Conservation (phyloP, 768 basidiomycete genomes). For the Suillus tomentosus region DNA sequence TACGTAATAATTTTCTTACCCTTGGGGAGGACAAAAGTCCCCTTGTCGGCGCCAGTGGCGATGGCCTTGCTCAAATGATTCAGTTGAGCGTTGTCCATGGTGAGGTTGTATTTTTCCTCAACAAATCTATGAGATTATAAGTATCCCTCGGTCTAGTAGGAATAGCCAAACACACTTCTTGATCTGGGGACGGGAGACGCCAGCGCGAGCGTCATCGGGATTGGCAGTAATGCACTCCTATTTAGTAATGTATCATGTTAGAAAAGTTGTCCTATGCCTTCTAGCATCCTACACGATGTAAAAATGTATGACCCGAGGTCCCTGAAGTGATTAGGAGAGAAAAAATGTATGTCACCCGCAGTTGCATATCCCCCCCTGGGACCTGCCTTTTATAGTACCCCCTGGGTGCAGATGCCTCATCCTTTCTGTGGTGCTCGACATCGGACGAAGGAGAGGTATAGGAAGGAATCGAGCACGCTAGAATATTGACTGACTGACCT, state of each 20-base stretch:
- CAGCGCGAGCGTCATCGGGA: conserved; percentile 75
- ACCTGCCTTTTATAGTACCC: conserved; percentile 43
- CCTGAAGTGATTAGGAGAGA: neutral
- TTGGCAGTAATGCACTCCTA: conserved; percentile 82
- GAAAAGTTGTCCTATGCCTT: neutral
- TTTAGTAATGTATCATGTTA: conserved; percentile 13
- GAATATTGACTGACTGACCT: conserved; percentile 46
- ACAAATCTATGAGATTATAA: conserved; percentile 59
- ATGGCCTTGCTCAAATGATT: conserved; percentile 83
- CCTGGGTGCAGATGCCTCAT: conserved; percentile 7
- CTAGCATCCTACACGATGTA: neutral
- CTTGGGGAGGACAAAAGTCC: conserved; percentile 85
- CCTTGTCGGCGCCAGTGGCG: conserved; percentile 77
- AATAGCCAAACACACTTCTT: conserved; percentile 70
- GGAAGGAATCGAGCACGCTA: conserved; percentile 16
- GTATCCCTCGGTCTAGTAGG: conserved; percentile 20
- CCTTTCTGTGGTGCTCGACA: conserved; percentile 12
- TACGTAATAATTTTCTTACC: conserved; percentile 44
- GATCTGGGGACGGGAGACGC: conserved; percentile 89
- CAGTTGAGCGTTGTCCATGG: conserved; percentile 76
- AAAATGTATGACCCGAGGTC: neutral
- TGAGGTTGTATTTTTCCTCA: conserved; percentile 79
- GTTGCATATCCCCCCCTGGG: conserved; percentile 33
- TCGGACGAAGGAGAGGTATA: conserved; percentile 17
- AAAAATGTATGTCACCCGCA: conserved; percentile 1